phyloP scores from a whole-genome alignment of 345 rosid species.

The Conringia planisiliqua region DNA sequence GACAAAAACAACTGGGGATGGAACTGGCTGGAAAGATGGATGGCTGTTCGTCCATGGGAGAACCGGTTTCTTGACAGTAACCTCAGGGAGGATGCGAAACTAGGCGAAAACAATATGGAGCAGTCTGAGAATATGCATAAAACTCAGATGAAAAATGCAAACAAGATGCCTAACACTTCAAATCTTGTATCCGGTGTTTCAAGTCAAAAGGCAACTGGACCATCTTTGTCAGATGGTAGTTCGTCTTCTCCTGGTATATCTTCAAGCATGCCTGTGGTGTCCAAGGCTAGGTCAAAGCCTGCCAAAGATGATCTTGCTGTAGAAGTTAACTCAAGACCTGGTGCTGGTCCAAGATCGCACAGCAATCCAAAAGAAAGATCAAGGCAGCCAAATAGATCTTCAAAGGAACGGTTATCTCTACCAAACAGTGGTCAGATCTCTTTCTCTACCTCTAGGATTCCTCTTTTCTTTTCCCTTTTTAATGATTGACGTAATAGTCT shows the following conservation, averaged over 20 bases:
- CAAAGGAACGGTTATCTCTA: conserved; percentile 68
- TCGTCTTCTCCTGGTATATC: conserved; percentile 61
- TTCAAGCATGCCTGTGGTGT: conserved; percentile 45
- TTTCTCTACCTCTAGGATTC: not conserved
- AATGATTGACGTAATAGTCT: not conserved
- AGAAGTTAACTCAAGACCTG: conserved; percentile 53
- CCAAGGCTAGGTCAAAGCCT: conserved; percentile 53
- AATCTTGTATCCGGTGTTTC: conserved; percentile 42
- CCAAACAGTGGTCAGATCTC: conserved; percentile 59
- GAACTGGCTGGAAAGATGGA: conserved; percentile 99
- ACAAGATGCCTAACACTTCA: conserved; percentile 47
- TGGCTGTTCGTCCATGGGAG: conserved; percentile 99
- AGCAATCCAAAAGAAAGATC: conserved; percentile 92
- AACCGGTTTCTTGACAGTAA: conserved; percentile 92
- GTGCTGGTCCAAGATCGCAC: conserved; percentile 54
- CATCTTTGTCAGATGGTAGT: conserved; percentile 64
- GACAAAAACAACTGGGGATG: conserved; percentile 99
- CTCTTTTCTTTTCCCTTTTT: not conserved
- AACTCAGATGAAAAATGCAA: conserved; percentile 47
- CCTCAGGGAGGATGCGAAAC: conserved; percentile 67
- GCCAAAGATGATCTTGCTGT: conserved; percentile 43
- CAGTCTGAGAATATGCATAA: conserved; percentile 47
- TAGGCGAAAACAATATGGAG: conserved; percentile 48
- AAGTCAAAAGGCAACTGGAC: conserved; percentile 57
- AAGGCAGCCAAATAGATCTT: conserved; percentile 44